phyloP scores from a whole-genome alignment of 1,284 basidiomycete species.

The Puccinia hordei region DNA sequence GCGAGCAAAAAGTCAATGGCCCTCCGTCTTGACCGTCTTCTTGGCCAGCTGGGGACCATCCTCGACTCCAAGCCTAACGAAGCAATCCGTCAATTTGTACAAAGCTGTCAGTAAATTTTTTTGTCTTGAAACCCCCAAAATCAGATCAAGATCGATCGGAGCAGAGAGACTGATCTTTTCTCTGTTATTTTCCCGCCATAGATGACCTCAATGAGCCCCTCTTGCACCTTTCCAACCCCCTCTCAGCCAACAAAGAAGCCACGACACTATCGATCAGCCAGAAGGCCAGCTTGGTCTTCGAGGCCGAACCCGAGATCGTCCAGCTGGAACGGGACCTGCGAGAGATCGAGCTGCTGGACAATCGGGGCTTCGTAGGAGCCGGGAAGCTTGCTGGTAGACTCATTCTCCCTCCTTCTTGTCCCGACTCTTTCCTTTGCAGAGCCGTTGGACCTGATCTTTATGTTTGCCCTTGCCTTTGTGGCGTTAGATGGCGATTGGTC shows the following conservation, averaged over 20 bases:
- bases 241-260: slow-evolving; percentile 23
- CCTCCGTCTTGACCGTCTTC: slow-evolving; percentile 51
- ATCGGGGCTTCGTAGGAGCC: slow-evolving; percentile 54
- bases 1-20: slow-evolving; percentile 51
- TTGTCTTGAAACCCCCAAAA: not conserved
- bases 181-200: slow-evolving; percentile 16
- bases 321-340: slow-evolving; percentile 55
- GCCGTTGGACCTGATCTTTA: not conserved
- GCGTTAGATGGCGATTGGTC: slow-evolving; percentile 10
- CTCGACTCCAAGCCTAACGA: slow-evolving; percentile 53
- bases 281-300: slow-evolving; percentile 55
- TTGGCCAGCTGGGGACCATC: slow-evolving; percentile 49
- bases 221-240: slow-evolving; percentile 52
- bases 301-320: slow-evolving; percentile 55
- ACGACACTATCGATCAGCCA: slow-evolving; percentile 41
- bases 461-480: not conserved
- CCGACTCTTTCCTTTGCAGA: not conserved
- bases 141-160: not conserved
- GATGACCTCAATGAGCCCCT: slow-evolving; percentile 56
- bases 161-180: not conserved
- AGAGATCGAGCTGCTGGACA: slow-evolving; percentile 54
- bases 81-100: slow-evolving; percentile 54
- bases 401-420: not conserved
- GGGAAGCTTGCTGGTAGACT: slow-evolving; percentile 54
- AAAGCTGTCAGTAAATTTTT: slow-evolving; percentile 53